Percentiles rank a stretch among this genome's conserved stretches.
Evolutionary conservation across 768 basidiomycete species (phyloP).

Genomic region (Boletus rubescentipes): DNA sequence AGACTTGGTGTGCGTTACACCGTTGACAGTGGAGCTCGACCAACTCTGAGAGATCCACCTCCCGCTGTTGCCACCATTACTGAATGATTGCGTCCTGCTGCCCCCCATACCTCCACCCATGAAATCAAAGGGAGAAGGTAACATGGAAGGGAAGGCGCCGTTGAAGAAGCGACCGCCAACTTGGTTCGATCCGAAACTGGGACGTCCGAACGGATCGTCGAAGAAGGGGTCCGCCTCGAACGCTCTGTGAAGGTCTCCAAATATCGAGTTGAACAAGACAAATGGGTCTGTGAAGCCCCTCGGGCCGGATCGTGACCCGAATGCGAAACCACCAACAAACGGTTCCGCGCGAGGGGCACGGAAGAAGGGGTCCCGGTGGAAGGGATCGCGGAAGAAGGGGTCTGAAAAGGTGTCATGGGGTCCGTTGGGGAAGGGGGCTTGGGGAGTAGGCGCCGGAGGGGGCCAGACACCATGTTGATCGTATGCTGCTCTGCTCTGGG

Average conservation of each 20-base stretch:
- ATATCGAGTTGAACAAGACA: slow-evolving; percentile 68
- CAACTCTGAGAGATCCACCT: slow-evolving; percentile 57
- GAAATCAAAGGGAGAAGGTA: slow-evolving; percentile 13
- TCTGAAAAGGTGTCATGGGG: slow-evolving; percentile 17
- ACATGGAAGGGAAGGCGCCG: slow-evolving; percentile 4
- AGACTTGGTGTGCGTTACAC: slow-evolving; percentile 59
- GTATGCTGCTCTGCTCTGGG: slow-evolving; percentile 61
- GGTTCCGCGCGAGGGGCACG: slow-evolving; percentile 27
- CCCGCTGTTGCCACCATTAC: slow-evolving; percentile 7
- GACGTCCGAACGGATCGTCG: slow-evolving; percentile 18
- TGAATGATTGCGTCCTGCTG: slow-evolving; percentile 11
- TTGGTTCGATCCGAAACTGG: slow-evolving; percentile 14
- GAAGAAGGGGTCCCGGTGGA: slow-evolving; percentile 10
- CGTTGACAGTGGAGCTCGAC: slow-evolving; percentile 59
- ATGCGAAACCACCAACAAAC: slow-evolving; percentile 27
- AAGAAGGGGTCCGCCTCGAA: slow-evolving; percentile 38
- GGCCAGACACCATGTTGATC: slow-evolving; percentile 77
- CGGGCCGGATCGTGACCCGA: slow-evolving; percentile 13
- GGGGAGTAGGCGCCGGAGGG: slow-evolving; percentile 42
- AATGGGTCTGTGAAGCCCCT: slow-evolving; percentile 71
- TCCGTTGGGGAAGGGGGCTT: slow-evolving; percentile 14
- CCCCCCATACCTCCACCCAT: slow-evolving; percentile 15
- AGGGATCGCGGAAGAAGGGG: slow-evolving; percentile 21
- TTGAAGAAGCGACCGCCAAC: slow-evolving; percentile 15
- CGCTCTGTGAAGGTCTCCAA: slow-evolving; percentile 47